Base-by-base conservation (phyloP, 257 asterid genomes). In the Ehretia macrophylla region DNA sequence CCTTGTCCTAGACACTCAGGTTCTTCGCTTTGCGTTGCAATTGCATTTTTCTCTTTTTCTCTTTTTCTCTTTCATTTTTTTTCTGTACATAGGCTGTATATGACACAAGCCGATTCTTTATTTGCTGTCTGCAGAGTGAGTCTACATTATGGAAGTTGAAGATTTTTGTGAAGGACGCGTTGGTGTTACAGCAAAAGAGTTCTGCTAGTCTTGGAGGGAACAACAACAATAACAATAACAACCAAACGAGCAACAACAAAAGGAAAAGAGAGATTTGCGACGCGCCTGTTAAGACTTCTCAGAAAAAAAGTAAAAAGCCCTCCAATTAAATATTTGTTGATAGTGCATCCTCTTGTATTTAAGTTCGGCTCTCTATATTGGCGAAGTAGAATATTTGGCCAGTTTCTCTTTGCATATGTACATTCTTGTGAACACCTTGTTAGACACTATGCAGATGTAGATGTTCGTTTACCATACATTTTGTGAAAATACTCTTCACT, bases 101-200 rank as follows among this genome's bases (percentile, higher is more conserved):
- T 64, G 56, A 60, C 56, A 52, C 71, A 37, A 62, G 60, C 6
- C 19, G 22, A 14, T 59, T 60, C 16, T 59, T 42, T 17, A 39
- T 35, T 51, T 10, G 32, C 17, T 2, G 32, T 83, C 63, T 62
- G 60, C 86, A 92, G 98, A 86, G 87, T 45, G 97, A 88, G 61
- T 69, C 81, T 14, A 88, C 97, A 18, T 61, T 92, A 32, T 92
- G 98, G 98, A 85, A 94, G 75, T 73, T 92, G 78, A 88, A 84
- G 45, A 66, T 77, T 59, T 92, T 92, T 13, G 81, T 83, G 45
- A 88, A 73, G 72, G 96, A 85, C 55, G 81, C 76, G 11, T 21
- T 79, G 51, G 76, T 76, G 75, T 72, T 75, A 17, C 85, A 72
- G 55, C 76, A 74, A 67, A 90, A 81, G 79, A 78, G 70, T 59